Evolutionary conservation across 345 rosid genomes (phyloP), one percentile per base, ranked within the genome.

Genomic region (Linum tenue): DNA sequence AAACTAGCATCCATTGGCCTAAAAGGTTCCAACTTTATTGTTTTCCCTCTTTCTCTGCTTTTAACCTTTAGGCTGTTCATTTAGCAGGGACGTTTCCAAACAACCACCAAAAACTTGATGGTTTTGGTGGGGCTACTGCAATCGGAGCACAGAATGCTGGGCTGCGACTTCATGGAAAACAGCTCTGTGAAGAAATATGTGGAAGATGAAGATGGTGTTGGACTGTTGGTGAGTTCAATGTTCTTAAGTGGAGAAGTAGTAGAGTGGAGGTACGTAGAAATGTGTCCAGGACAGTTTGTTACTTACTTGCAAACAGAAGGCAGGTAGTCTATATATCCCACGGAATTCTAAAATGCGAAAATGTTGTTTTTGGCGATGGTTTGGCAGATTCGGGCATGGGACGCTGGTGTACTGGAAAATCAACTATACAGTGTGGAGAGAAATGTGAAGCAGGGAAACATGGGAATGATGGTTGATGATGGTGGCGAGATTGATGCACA

Each of bases 91-190:
- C 31, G 31, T 22, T 22, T 22, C 31, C 31, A 22, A 22, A 22
- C 31, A 22, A 22, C 31, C 31, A 22, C 31, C 81, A 85, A 78
- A 76, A 78, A 87, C 69, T 77, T 91, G 51, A 73, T 81, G 5
- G 88, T 81, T 81, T 79, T 91, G 75, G 81, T 22, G 81, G 68
- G 97, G 92, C 57, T 85, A 84, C 65, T 88, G 97, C 65, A 88
- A 63, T 63, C 67, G 3, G 77, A 75, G 17, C 83, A 73, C 68
- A 77, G 89, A 70, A 80, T 79, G 75, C 73, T 91, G 60, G 85
- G 88, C 43, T 88, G 86, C 7, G 96, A 88, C 68, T 86, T 73
- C 60, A 84, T 85, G 12, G 78, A 71, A 69, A 78, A 80, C 2
- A 91, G 92, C 36, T 83, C 88, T 7, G 1, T 91, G 62, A 84